Percentiles rank a stretch among this genome's conserved stretches.
Conservation (phyloP, 2,329 filamentous ascomycete genomes). For the Pseudogymnoascus sp. region DNA sequence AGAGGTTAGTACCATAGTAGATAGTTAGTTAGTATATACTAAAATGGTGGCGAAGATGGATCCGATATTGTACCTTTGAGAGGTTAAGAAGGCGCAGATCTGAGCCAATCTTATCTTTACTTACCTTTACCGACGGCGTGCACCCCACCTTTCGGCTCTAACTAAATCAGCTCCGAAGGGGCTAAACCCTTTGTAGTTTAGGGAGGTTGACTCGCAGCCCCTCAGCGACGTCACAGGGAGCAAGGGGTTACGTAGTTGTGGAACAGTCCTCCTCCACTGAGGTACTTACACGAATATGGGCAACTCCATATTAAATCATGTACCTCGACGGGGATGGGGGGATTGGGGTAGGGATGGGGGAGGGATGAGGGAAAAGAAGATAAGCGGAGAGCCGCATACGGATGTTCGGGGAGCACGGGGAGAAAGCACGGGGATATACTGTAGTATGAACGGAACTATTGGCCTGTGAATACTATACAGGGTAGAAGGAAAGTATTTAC, state of each 20-base stretch:
- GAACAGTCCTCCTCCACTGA: background rate
- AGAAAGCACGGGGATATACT: background rate
- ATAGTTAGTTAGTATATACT: background rate
- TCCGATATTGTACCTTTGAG: conserved; percentile 3
- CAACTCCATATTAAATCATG: background rate
- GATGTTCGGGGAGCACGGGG: background rate
- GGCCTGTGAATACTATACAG: too few relatives aligned
- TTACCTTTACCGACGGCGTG: background rate
- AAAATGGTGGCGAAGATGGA: conserved; percentile 8
- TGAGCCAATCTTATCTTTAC: background rate
- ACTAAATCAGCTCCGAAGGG: background rate
- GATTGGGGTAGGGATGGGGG: too few relatives aligned
- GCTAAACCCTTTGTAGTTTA: background rate
- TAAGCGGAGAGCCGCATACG: conserved; percentile 4
- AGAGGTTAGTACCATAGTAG: too few relatives aligned
- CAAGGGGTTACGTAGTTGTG: background rate
- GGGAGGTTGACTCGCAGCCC: background rate
- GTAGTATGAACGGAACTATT: too few relatives aligned
- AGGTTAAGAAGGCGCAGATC: background rate
- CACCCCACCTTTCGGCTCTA: background rate
- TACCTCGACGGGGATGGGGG: background rate
- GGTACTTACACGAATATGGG: background rate
- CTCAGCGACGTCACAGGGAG: conserved; percentile 6
- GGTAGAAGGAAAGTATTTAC: background rate
- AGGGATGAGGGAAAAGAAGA: background rate